phyloP scores from a whole-genome alignment of 2,329 filamentous ascomycete species.

The Triangularia verruculosa region DNA sequence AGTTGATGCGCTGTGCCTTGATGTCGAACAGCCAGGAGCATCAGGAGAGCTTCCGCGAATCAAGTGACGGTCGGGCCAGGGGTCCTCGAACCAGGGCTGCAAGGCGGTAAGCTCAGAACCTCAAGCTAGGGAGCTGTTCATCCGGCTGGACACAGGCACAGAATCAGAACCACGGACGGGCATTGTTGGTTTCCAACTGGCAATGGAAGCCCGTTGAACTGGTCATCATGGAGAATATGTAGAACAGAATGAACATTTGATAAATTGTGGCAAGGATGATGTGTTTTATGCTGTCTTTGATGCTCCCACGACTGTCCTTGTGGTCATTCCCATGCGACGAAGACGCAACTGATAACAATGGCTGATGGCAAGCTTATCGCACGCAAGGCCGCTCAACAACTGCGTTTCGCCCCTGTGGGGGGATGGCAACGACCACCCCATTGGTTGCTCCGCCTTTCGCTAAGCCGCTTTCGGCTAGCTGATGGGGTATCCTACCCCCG shows the following conservation, averaged over 20 bases:
- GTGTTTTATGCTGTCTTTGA: neutral
- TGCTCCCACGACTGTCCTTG: neutral
- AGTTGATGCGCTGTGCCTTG: conserved; percentile 11
- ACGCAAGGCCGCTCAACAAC: conserved; percentile 9
- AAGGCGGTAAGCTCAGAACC: conserved; percentile 14
- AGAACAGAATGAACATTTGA: neutral
- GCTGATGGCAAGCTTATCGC: conserved; percentile 17
- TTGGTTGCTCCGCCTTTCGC: conserved; percentile 27
- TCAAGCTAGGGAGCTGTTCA: neutral
- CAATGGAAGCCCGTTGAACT: neutral
- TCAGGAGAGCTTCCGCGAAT: conserved; percentile 16
- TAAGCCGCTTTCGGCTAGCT: conserved; percentile 17
- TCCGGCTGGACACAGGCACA: neutral
- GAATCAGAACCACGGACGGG: neutral
- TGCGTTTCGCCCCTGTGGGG: conserved; percentile 20
- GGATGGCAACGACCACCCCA: conserved; percentile 6
- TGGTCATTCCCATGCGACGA: conserved; percentile 4
- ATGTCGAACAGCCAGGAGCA: conserved; percentile 12
- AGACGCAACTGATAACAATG: conserved; percentile 10
- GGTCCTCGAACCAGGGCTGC: conserved; percentile 15
- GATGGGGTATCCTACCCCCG: conserved; percentile 7
- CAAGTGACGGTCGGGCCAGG: conserved; percentile 5
- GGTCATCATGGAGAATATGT: neutral
- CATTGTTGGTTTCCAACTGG: neutral
- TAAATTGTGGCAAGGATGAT: neutral